Percentiles rank a stretch among this genome's conserved stretches.
Evolutionary conservation across 225 moss, liverwort and hornwort genomes (phyloP).

Genomic region (Pleurozium schreberi): DNA sequence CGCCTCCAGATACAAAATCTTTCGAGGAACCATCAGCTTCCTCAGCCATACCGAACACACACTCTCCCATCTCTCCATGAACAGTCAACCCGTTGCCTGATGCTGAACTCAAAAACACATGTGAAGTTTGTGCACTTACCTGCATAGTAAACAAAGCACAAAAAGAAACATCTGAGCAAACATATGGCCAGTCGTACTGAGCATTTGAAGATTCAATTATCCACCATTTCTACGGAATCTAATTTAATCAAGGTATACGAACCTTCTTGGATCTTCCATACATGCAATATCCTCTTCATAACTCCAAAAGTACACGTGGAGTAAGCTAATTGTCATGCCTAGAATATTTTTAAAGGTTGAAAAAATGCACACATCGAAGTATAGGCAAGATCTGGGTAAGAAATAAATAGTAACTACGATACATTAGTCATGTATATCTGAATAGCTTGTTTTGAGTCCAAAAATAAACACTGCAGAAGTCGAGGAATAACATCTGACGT

Average conservation of each 20-base stretch:
- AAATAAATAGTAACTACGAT: neutral
- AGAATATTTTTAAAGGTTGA: neutral
- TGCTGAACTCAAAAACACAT: constrained; percentile 71
- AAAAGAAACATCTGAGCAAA: constrained; percentile 4
- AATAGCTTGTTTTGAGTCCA: neutral
- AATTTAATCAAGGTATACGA: neutral
- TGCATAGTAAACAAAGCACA: constrained; percentile 12
- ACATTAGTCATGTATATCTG: neutral
- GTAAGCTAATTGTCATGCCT: neutral
- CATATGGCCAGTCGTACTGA: neutral
- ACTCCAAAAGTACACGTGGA: neutral
- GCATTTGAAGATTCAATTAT: neutral
- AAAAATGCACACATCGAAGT: neutral
- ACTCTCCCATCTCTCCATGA: constrained; percentile 78
- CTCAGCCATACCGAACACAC: constrained; percentile 65
- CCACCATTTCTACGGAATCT: neutral
- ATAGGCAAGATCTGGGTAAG: neutral
- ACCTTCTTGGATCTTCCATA: neutral
- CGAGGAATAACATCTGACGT: neutral
- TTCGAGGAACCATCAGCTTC: constrained; percentile 34
- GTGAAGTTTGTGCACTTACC: constrained; percentile 72
- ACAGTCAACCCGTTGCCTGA: constrained; percentile 54
- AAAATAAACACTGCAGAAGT: neutral
- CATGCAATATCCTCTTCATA: neutral
- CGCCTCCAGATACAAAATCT: constrained; percentile 25